Conservation (phyloP, 495 filamentous ascomycete species). For the Parathielavia hyrcaniae region DNA sequence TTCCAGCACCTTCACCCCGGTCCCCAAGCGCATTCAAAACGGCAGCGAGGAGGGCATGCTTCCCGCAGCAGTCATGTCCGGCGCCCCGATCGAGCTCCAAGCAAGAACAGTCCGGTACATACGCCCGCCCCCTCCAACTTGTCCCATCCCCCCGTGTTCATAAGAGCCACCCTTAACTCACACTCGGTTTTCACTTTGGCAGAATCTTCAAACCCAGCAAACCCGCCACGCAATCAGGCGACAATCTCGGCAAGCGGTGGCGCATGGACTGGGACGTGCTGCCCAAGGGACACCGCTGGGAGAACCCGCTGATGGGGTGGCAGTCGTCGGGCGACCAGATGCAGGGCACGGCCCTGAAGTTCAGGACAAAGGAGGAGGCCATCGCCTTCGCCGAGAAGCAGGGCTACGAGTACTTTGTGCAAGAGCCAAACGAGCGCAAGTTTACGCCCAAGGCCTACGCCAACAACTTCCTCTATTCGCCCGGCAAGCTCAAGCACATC, state of each 20-base stretch:
- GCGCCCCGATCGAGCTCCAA: conserved; percentile 88
- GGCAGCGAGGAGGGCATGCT: conserved; percentile 76
- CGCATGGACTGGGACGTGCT: conserved; percentile 98
- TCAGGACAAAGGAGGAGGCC: conserved; percentile 91
- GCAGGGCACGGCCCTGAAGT: conserved; percentile 85
- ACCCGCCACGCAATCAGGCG: conserved; percentile 87
- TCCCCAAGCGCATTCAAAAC: conserved; percentile 81
- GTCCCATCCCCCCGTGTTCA: not conserved
- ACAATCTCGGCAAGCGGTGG: conserved; percentile 77
- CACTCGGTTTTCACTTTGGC: not conserved
- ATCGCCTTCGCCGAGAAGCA: conserved; percentile 96
- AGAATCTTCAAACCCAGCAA: conserved; percentile 90
- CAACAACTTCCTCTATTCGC: conserved; percentile 84
- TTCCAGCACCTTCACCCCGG: conserved; percentile 73
- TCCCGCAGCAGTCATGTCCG: conserved; percentile 80
- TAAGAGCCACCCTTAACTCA: not conserved
- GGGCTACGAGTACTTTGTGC: conserved; percentile 97
- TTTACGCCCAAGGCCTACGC: conserved; percentile 91
- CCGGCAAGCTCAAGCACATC: conserved; percentile 84
- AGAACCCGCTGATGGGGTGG: conserved; percentile 98
- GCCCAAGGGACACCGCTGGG: conserved; percentile 83
- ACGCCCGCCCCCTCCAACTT: not conserved
- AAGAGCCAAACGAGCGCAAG: conserved; percentile 85
- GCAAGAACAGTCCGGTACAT: conserved; percentile 84
- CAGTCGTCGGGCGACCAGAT: conserved; percentile 88